These are phyloP conservation scores for Thraustotheca clavata DNA, from an alignment of 352 stramenopile species.

Conservation along the genomic window DNA sequence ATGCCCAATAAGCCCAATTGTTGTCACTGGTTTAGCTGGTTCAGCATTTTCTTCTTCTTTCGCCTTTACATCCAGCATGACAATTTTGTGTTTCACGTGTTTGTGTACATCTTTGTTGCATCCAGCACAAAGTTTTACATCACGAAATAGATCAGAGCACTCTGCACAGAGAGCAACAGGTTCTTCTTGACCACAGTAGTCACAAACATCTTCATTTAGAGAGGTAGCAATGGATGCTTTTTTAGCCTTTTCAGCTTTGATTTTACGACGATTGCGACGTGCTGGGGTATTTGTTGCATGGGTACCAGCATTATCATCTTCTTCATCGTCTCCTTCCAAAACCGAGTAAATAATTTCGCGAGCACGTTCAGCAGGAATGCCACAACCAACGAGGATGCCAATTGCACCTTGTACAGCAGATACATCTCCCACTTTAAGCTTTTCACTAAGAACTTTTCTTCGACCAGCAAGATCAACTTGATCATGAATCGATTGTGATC, in stretches of 20 bases:
- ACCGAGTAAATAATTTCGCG: conserved; percentile 56
- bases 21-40: conserved; percentile 43
- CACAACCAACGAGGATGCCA: conserved; percentile 61
- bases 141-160: conserved; percentile 43
- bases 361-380: conserved; percentile 40
- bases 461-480: conserved; percentile 56
- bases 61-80: conserved; percentile 20
- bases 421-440: conserved; percentile 61
- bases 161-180: conserved; percentile 49
- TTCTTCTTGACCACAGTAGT: conserved; percentile 64
- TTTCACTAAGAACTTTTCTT: conserved; percentile 69
- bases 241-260: conserved; percentile 50
- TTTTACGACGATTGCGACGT: conserved; percentile 31
- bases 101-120: conserved; percentile 64
- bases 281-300: conserved; percentile 30
- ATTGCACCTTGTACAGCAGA: conserved; percentile 54
- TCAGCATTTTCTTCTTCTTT: conserved; percentile 28
- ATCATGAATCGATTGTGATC: conserved; percentile 57
- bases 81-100: conserved; percentile 52
- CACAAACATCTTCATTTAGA: conserved; percentile 29
- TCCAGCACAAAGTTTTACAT: conserved; percentile 56
- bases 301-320: conserved; percentile 16
- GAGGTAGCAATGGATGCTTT: conserved; percentile 4
- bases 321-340: conserved; percentile 24
- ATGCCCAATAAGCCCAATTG: conserved; percentile 82